Evolutionary conservation across 805 yeast genomes (phyloP).

Genomic region (Kockiozyma suomiensis): DNA sequence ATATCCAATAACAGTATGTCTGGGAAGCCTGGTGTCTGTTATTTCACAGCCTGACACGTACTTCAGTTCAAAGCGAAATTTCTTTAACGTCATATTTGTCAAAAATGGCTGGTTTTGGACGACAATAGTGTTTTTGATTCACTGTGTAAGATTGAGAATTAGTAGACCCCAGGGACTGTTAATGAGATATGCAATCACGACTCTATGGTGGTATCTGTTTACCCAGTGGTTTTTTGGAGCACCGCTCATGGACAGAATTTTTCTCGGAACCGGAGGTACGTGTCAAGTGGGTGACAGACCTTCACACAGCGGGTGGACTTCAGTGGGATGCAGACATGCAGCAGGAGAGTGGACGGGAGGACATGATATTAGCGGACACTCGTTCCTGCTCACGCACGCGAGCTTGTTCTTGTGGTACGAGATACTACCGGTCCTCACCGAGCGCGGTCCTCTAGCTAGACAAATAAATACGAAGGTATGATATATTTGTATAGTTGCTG

Average conservation of each 20-base stretch:
- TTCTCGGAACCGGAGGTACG: constrained; percentile 77
- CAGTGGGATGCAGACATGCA: constrained; percentile 54
- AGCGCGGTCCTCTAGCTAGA: constrained; percentile 36
- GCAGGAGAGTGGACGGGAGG: constrained; percentile 83
- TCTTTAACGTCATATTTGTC: constrained; percentile 74
- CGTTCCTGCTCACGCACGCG: constrained; percentile 72
- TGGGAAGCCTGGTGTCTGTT: constrained; percentile 38
- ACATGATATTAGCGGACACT: constrained; percentile 95
- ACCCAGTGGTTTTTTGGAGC: constrained; percentile 85
- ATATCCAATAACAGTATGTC: constrained; percentile 36
- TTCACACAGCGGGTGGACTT: constrained; percentile 35
- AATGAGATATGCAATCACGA: constrained; percentile 54
- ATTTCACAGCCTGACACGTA: constrained; percentile 37
- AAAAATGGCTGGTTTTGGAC: constrained; percentile 97
- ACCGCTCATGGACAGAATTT: constrained; percentile 88
- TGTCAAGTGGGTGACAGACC: constrained; percentile 48
- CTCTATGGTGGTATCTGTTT: constrained; percentile 81
- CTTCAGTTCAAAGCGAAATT: constrained; percentile 57
- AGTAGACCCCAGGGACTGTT: constrained; percentile 11
- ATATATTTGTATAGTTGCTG: not conserved
- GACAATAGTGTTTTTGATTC: constrained; percentile 44
- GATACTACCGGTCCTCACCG: constrained; percentile 46
- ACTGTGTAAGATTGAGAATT: constrained; percentile 16
- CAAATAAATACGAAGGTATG: constrained; percentile 31
- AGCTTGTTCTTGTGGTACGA: constrained; percentile 70